Base-by-base conservation (phyloP, 1,284 basidiomycete species). In the Naganishia liquefaciens region DNA sequence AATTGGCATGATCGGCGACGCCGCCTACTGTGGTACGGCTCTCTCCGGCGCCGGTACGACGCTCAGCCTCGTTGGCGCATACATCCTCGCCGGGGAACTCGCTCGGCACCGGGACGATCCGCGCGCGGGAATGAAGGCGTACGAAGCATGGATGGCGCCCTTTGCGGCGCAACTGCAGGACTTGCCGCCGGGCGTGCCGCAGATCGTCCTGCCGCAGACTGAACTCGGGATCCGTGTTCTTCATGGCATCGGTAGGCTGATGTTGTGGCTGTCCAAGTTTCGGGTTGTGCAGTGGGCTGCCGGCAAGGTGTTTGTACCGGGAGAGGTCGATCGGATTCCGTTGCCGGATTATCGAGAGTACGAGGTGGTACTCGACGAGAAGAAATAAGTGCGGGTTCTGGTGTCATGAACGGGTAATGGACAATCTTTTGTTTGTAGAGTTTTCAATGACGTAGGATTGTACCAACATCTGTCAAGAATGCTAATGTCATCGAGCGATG, bases 21-120 rank as follows among this genome's bases (percentile, higher is more conserved):
- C 72, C 1, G 73, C 71, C 11, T 72, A 66, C 40, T 69, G 68
- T 61, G 68, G 69, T 1, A 70, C 71, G 23, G 68, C 73, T 1
- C 42, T 74, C 19, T 67, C 68, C 9, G 73, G 72, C 27, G 67
- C 66, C 55, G 72, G 73, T 5, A 69, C 70, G 10, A 58, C 65
- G 2, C 60, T 73, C n/a, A 66, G 71, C 15, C 21, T 71, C 13
- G 60, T 68, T 4, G 72, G 70, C 19, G 69, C 69, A 1, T 72
- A 73, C 55, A 55, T 74, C 40, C 67, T 74, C 17, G 69, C 71
- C 1, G 72, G 73, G 3, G 73, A 74, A 62, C 33, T 74, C 27
- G 65, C 65, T 1, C 64, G 58, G 27, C 54, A 50, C 47, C 37
- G n/a, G 21, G 19, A 51, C 33, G 4, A 13, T 13, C 21, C 15